Base-by-base conservation (phyloP, 2,329 filamentous ascomycete species). In the Stenocarpella maydis region DNA sequence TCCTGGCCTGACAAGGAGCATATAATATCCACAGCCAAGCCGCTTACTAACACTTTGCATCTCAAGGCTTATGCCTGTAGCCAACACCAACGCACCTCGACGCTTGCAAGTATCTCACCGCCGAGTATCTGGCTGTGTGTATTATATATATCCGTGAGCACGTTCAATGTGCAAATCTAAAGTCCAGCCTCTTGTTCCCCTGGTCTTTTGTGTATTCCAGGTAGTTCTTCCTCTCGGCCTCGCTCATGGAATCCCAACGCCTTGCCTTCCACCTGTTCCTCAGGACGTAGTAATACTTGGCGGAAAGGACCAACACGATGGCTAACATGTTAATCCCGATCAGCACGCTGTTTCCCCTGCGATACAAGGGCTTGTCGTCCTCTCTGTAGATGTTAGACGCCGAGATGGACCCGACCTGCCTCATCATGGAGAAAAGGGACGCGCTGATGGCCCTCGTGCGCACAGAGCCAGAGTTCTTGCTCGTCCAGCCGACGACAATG, bases 401-500 rank as follows among this genome's bases (percentile, higher is more conserved):
- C 75, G 69, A 17, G 24, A 37, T 47, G 12, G 34, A 55, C 8
- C 26, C 21, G 4, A 54, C 31, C 50, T 37, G n/a, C 39, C 39
- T 45, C 72, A 77, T 73, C 72, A 82, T 79, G 71, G 89, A 90
- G 76, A 90, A 90, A 8, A 89, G 73, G 0, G 86, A 88, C 0
- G 86, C 84, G 0, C 86, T 86, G 4, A 91, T 86, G 6, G 88
- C 85, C 9, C 88, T 79, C 3, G 87, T 88, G 34, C 87, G 82
- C 6, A 90, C 88, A n/a, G 84, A 85, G 69, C 88, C 87, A 0
- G 87, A 84, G 73, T 91, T 91, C 67, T 85, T 83, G 7, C 85
- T 87, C 2, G 83, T 86, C 81, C 87, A 87, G 0, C 85, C 88
- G 0, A 89, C 88, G 2, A 88, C 78, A 37, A 90, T 86, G 0